These are phyloP conservation scores for Cercospora beticola DNA, from an alignment of 2,329 filamentous ascomycete species.

Conservation along the genomic window DNA sequence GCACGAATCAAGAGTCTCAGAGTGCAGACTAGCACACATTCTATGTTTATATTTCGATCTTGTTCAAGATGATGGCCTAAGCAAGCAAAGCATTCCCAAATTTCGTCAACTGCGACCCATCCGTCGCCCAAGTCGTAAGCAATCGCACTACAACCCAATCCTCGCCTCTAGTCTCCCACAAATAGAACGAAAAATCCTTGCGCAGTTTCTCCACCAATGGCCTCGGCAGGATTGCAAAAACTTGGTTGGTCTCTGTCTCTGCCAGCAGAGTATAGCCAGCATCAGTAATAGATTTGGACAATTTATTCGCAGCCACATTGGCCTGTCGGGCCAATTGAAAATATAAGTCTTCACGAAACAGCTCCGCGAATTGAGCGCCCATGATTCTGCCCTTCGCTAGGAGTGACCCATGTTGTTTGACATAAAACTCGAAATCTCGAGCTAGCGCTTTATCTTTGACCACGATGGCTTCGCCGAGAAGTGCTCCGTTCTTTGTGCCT, in stretches of 20 bases:
- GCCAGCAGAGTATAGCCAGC: slow-evolving; percentile 5
- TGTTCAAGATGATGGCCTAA: not conserved
- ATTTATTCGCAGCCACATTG: not conserved
- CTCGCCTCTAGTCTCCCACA: slow-evolving; percentile 8
- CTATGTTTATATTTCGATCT: not conserved
- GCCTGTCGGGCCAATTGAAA: not conserved
- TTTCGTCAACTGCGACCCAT: slow-evolving; percentile 3
- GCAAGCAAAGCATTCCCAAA: not conserved
- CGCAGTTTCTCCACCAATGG: slow-evolving; percentile 2
- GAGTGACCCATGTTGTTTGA: slow-evolving; percentile 6
- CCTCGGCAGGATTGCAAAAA: slow-evolving; percentile 7
- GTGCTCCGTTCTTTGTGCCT: slow-evolving; percentile 9
- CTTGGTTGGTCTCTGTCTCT: slow-evolving; percentile 12
- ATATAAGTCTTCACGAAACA: slow-evolving; percentile 7
- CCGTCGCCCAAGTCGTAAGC: slow-evolving; percentile 8
- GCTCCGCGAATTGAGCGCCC: slow-evolving; percentile 7
- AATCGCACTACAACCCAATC: slow-evolving; percentile 6
- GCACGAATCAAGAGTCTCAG: not conserved
- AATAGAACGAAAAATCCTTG: slow-evolving; percentile 3
- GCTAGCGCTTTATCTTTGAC: slow-evolving; percentile 3
- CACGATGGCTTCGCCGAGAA: slow-evolving; percentile 8
- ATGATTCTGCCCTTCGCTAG: slow-evolving; percentile 11
- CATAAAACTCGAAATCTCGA: slow-evolving; percentile 8
- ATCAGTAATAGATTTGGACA: slow-evolving; percentile 4
- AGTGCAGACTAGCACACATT: not conserved